Percentiles rank a stretch among this genome's conserved stretches.
These are phyloP conservation scores for Suillus americanus DNA, from an alignment of 768 basidiomycete genomes.

Conservation along the genomic window DNA sequence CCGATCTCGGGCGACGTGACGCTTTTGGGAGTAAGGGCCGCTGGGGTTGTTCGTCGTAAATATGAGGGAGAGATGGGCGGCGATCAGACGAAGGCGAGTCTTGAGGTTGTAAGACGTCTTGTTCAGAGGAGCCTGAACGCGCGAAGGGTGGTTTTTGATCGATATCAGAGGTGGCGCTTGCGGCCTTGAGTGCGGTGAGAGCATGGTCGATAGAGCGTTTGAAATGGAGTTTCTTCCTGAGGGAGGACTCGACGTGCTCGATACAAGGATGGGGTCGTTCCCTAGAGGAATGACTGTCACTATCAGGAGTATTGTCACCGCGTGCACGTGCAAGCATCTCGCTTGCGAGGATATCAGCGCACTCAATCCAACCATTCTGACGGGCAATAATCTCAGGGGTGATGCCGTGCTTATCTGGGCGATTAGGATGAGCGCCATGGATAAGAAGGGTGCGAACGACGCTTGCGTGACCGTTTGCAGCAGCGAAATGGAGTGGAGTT, in stretches of 20 bases:
- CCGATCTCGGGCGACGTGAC: conserved; percentile 65
- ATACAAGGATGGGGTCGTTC: conserved; percentile 26
- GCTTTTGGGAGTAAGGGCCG: conserved; percentile 32
- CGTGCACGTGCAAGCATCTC: conserved; percentile 62
- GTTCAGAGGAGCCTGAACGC: conserved; percentile 15
- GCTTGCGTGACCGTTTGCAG: conserved; percentile 86
- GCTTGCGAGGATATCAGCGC: conserved; percentile 68
- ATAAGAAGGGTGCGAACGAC: conserved; percentile 80
- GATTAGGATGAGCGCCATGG: conserved; percentile 79
- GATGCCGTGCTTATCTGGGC: conserved; percentile 87
- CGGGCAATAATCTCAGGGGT: conserved; percentile 84
- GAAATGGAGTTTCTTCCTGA: conserved; percentile 58
- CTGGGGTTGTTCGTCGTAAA: conserved; percentile 36
- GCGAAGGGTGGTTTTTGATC: conserved; percentile 20
- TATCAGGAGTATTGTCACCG: conserved; percentile 30
- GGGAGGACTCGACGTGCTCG: conserved; percentile 29
- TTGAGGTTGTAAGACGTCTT: conserved; percentile 9
- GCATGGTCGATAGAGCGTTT: conserved; percentile 81
- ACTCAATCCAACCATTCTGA: conserved; percentile 76
- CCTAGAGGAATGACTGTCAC: conserved; percentile 10
- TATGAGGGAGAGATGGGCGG: conserved; percentile 70
- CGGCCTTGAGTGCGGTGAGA: conserved; percentile 46
- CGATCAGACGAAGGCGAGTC: conserved; percentile 35
- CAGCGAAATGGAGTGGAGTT: conserved; percentile 95
- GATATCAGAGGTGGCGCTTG: conserved; percentile 31